Conservation (phyloP, 2,329 filamentous ascomycete species). For the Phaeoacremonium minimum region DNA sequence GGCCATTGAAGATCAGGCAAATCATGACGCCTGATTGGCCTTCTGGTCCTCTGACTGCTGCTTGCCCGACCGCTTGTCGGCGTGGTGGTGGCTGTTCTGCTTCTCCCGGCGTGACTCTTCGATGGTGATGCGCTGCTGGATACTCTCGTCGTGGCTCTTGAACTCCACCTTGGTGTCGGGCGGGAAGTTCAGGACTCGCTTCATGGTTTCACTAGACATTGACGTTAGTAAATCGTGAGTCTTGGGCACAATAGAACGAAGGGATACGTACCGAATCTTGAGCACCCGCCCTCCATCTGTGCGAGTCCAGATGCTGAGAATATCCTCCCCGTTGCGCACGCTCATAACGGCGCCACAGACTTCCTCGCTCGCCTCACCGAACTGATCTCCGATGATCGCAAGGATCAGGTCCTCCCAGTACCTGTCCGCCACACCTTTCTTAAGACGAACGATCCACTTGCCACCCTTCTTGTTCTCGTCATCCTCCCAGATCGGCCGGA, state of each 20-base stretch:
- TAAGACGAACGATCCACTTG: conserved; percentile 95
- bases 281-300: conserved; percentile 90
- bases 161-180: conserved; percentile 87
- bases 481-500: conserved; percentile 97
- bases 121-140: conserved; percentile 84
- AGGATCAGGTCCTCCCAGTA: conserved; percentile 96
- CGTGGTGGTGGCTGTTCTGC: conserved; percentile 40
- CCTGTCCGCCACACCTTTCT: conserved; percentile 93
- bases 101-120: conserved; percentile 92
- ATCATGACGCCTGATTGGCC: neutral
- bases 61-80: conserved; percentile 17
- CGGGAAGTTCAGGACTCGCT: conserved; percentile 81
- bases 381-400: conserved; percentile 90
- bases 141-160: conserved; percentile 95
- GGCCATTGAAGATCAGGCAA: too few relatives aligned
- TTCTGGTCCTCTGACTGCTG: neutral
- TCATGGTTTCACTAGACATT: conserved; percentile 81
- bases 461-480: conserved; percentile 94
- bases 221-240: conserved; percentile 13
- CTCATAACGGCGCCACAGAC: conserved; percentile 93
- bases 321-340: conserved; percentile 92
- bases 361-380: conserved; percentile 86
- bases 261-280: conserved; percentile 82
- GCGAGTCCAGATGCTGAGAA: conserved; percentile 95
- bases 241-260: too few relatives aligned